A percentile compares a stretch with the other conserved stretches of the same genome.
phyloP scores from a whole-genome alignment of 345 rosid genomes.

The Hibiscus mutabilis region DNA sequence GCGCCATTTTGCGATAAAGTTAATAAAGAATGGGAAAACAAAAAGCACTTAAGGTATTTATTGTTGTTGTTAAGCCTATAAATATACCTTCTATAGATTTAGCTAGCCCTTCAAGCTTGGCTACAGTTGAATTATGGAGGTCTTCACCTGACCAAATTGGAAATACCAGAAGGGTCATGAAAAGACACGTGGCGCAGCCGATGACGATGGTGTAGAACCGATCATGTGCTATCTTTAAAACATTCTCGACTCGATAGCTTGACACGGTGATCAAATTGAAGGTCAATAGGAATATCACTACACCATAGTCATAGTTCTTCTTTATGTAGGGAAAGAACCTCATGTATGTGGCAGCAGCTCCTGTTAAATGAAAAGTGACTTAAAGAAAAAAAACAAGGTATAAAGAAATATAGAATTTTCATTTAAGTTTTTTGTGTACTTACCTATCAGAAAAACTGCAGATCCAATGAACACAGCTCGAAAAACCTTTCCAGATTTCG shows the following conservation, averaged over 20 bases:
- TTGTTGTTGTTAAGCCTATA: neutral
- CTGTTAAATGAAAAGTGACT: too few species aligned
- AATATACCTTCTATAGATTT: conserved; percentile 53
- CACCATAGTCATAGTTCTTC: conserved; percentile 85
- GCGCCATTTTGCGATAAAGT: conserved; percentile 11
- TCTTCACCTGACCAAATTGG: conserved; percentile 91
- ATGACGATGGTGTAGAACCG: conserved; percentile 63
- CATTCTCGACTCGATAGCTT: conserved; percentile 58
- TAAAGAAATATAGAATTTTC: too few species aligned
- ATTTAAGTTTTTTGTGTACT: too few species aligned
- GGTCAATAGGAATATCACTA: conserved; percentile 78
- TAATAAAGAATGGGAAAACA: neutral
- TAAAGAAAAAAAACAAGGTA: too few species aligned
- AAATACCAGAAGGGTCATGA: conserved; percentile 59
- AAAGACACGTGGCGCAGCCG: conserved; percentile 72
- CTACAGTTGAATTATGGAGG: conserved; percentile 61
- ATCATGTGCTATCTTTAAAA: conserved; percentile 52
- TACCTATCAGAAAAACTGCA: conserved; percentile 59
- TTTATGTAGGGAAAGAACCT: conserved; percentile 79
- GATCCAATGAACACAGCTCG: conserved; percentile 72
- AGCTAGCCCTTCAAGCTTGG: conserved; percentile 71
- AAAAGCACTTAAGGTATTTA: neutral
- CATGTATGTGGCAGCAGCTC: conserved; percentile 59
- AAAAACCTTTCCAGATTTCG: conserved; percentile 14
- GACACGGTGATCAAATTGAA: conserved; percentile 78